Conservation (phyloP, 1,139 yeast genomes). For the Pneumocystis murina region DNA sequence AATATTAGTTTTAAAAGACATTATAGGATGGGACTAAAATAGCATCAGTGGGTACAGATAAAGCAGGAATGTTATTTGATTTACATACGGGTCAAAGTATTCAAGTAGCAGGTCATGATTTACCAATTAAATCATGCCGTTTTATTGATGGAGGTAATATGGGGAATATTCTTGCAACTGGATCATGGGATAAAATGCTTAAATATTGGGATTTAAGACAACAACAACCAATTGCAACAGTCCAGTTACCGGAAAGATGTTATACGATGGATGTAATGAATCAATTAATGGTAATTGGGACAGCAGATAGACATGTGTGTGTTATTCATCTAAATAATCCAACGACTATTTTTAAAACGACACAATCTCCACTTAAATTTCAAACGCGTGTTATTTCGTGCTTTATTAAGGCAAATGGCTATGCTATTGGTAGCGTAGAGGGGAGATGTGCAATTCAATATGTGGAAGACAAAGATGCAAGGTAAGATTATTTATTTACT, state of each 20-base stretch:
- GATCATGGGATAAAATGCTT: constrained; percentile 93
- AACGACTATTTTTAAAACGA: constrained; percentile 58
- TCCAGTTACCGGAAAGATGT: constrained; percentile 77
- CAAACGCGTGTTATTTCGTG: constrained; percentile 77
- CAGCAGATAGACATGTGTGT: constrained; percentile 76
- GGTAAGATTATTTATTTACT: constrained; percentile 33
- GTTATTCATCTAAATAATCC: constrained; percentile 69
- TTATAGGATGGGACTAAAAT: constrained; percentile 65
- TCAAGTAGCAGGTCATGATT: constrained; percentile 78
- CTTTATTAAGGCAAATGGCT: constrained; percentile 81
- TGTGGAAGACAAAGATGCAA: constrained; percentile 50
- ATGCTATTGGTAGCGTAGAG: constrained; percentile 83
- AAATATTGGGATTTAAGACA: constrained; percentile 88
- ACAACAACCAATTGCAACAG: constrained; percentile 68
- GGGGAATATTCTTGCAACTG: constrained; percentile 67
- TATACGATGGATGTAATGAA: constrained; percentile 78
- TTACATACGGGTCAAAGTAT: constrained; percentile 65
- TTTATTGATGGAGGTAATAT: constrained; percentile 68
- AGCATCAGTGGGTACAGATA: constrained; percentile 86
- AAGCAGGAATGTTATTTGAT: constrained; percentile 73
- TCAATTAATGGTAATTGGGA: constrained; percentile 73
- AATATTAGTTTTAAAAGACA: not conserved
- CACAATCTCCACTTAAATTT: constrained; percentile 74
- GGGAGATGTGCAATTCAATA: constrained; percentile 97
- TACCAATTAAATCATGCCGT: constrained; percentile 59